Base-by-base conservation (phyloP, 148 eudicot genomes). In the Silene latifolia region DNA sequence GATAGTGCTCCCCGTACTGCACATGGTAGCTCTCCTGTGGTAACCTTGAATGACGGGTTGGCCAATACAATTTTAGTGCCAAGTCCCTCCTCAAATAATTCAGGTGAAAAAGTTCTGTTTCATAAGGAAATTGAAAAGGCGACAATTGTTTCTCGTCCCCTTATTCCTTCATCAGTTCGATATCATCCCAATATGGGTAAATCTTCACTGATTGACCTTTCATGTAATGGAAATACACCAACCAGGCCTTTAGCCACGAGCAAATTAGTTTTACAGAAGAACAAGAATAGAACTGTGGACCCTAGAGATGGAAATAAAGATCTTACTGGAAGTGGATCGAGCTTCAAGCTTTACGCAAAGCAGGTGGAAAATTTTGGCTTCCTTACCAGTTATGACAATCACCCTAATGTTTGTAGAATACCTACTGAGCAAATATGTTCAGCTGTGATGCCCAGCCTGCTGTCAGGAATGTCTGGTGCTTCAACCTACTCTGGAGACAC, bases 241-340 rank as follows among this genome's bases (percentile, higher is more conserved):
- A 54, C 63, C 54, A 76, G 59, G 72, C 75, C 80, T 71, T 72
- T 47, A 44, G 65, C 25, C 47, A n/a, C 42, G 60, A 67, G 35
- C 66, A 73, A 57, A 46, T 23, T 69, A 65, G 85, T 25, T 77
- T 54, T 54, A 8, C 77, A 72, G 51, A 81, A 76, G 48, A 80
- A 72, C 18, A 11, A 69, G 78, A 72, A 78, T 39, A 78, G 63
- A 68, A 80, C 71, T 20, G 72, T 69, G 47, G 82, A 47, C 57
- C 66, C 74, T 35, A 79, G 68, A 66, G 46, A 25, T 80, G 80
- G 63, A 53, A 27, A 73, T 72, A 63, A 62, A 67, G 61, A 68
- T 69, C 67, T 70, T 48, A 76, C 63, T 76, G 76, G 75, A 61
- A 74, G 81, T 77, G 87, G 80, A 73, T 67, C 77, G 51, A 77